Base-by-base conservation (phyloP, 2,329 filamentous ascomycete genomes). In the Penicillium oxalicum region DNA sequence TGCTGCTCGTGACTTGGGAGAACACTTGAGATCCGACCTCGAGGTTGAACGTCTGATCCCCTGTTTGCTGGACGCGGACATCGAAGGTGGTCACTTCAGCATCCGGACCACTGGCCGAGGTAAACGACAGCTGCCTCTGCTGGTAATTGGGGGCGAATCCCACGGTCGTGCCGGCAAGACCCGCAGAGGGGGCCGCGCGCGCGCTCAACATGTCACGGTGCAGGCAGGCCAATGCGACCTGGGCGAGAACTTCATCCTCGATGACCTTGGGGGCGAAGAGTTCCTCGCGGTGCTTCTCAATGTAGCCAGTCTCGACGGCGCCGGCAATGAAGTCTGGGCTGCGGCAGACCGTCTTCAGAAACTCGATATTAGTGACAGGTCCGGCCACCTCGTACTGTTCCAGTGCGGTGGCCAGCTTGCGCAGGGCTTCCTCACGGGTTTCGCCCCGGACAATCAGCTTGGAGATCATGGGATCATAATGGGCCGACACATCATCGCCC, bases 391-490 rank as follows among this genome's bases (percentile, higher is more conserved):
- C 89, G 64, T 97, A 98, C 41, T 88, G 80, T 56, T 88, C 85
- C 9, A 98, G 74, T 0, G 93, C 91, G 4, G 84, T 76, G 34
- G 83, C 82, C 50, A 98, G 77, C 68, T 88, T 94, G 50, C 87
- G 83, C 43, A 98, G 85, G 3, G 91, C 88, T 26, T 87, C 85
- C 64, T 86, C 80, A 51, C 93, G 80, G 48, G 86, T 86, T 12
- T 82, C 79, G 0, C 88, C 93, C 49, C 88, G 82, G 5, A 97
- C 89, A 59, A 98, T 98, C 45, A 98, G 80, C 72, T 98, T 98
- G 39, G 93, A 88, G 58, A 98, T 95, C 93, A 98, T 98, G 27
- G 93, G 93, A 60, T 98, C 93, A 69, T 98, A 98, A 47, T 93
- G 88, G 50, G 91, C 88, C 0, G 91, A 94, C 2, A 98, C 88